These are phyloP conservation scores for Carex cristatella DNA, from an alignment of 176 grass and related monocot genomes.

Conservation along the genomic window DNA sequence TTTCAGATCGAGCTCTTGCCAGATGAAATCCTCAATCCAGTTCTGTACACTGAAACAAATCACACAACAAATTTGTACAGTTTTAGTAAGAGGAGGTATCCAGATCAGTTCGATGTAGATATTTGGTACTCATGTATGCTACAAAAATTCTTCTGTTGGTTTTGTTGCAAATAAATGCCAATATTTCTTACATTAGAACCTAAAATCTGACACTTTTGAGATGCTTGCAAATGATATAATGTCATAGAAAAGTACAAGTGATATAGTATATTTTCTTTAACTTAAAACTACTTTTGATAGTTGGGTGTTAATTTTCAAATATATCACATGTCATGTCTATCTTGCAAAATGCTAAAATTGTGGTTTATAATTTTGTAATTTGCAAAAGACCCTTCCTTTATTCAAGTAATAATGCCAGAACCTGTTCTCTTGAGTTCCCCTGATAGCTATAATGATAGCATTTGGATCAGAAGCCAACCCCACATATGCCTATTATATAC, in stretches of 20 bases:
- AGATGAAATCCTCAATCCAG: conserved; percentile 77
- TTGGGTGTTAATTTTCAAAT: neutral
- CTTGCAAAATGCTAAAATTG: neutral
- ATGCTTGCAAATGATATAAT: neutral
- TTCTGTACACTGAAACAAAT: conserved; percentile 58
- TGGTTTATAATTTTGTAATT: neutral
- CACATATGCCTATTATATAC: conserved; percentile 40
- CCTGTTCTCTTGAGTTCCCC: conserved; percentile 98
- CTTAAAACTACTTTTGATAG: neutral
- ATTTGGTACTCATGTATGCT: neutral
- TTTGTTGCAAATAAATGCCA: neutral
- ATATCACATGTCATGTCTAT: neutral
- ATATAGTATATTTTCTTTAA: neutral
- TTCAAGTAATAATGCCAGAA: conserved; percentile 22
- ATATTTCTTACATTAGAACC: neutral
- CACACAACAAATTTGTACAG: neutral
- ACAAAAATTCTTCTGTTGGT: neutral
- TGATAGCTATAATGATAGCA: conserved; percentile 68
- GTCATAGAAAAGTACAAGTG: neutral
- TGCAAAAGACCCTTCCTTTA: neutral
- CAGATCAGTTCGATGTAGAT: neutral
- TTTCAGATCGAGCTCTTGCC: conserved; percentile 91
- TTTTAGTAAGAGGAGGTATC: neutral
- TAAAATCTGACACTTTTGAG: neutral
- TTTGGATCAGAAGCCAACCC: conserved; percentile 76